Evolutionary conservation across 768 basidiomycete genomes (phyloP), one percentile per base, ranked within the genome.

Genomic region (Suillus subluteus): DNA sequence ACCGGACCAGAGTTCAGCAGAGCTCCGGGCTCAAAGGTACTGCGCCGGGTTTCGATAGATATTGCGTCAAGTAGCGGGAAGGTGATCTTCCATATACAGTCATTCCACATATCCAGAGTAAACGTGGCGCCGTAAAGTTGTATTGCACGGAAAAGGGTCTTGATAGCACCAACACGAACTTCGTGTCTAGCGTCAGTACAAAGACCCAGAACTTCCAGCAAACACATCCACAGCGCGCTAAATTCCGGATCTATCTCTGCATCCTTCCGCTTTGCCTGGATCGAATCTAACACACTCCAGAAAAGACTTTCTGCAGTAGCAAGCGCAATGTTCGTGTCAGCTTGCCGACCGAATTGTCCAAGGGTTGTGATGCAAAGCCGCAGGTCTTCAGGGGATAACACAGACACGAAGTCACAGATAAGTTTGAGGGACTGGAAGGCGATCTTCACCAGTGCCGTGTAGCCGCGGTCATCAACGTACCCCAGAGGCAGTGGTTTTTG

Each of bases 251-350:
- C 89, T 68, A 88, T 86, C 65, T 87, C 86, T 21, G 72, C 77
- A 52, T 84, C 84, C 69, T 90, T 90, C 26, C 93, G 86, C 73
- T 94, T 92, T 9, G 90, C 87, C 73, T 97, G 95, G 43, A 99
- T 94, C 1, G 94, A 92, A 74, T 99, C 97, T 0, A 96, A 98
- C 0, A 99, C 93, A 67, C 93, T 91, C 97, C 97, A 99, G 5
- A 99, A 81, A 4, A 98, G 79, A 62, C 94, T 95, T 65, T 95
- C 95, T 0, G 96, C 95, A 0, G 94, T 94, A 0, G 96, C 96
- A 63, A 99, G 80, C 1, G 96, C 94, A 65, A 99, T 97, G 72
- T 98, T 99, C 48, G 97, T 96, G 69, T 98, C 97, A 0, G 88
- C 85, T 72, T 99, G 97, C 16, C 90, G 86, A 9, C 96, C 96